Base-by-base conservation (phyloP, 306 rosid genomes). In the Vigna reflexopilosa region DNA sequence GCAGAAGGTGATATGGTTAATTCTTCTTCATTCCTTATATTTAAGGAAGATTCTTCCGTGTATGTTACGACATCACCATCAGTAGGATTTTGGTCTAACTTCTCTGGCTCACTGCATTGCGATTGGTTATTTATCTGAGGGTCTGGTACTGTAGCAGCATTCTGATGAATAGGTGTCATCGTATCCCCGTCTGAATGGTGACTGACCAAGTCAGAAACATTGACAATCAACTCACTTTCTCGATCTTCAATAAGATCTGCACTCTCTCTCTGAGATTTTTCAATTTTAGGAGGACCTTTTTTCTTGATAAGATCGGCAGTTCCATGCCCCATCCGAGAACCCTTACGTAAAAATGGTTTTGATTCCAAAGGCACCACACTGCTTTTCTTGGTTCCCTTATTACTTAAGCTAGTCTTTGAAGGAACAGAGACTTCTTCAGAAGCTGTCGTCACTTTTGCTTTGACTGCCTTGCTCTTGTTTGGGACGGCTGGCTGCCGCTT, bases 341-440 rank as follows among this genome's bases (percentile, higher is more conserved):
- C 92, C 86, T 91, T 95, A 1, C 93, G 97, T 15, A 90, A 90
- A 87, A 88, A 89, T 67, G 98, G 92, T 85, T 91, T 95, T 34
- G 97, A 88, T 78, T 95, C 98, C 86, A 95, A 82, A 16, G 98
- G 98, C 58, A 95, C 98, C 79, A 93, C 90, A 73, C 93, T 93
- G 89, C 98, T 88, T 87, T 89, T 95, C 91, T 87, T 91, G 73
- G 96, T 81, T 77, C 82, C 90, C 92, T 85, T 95, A 90, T 75
- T 87, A 77, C 61, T 77, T 62, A 81, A 56, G 61, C 77, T 86
- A 50, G 85, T 83, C 86, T 89, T 95, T 28, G 89, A 83, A 26
- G 88, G 82, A 77, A 82, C 86, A 22, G 93, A 64, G 69, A 68
- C 50, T 77, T 89, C 97, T 72, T 80, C 91, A 79, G 89, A 79